Evolutionary conservation across 1,284 basidiomycete species (phyloP), one percentile per base, ranked within the genome.

Genomic region (Coniferiporia weirii): DNA sequence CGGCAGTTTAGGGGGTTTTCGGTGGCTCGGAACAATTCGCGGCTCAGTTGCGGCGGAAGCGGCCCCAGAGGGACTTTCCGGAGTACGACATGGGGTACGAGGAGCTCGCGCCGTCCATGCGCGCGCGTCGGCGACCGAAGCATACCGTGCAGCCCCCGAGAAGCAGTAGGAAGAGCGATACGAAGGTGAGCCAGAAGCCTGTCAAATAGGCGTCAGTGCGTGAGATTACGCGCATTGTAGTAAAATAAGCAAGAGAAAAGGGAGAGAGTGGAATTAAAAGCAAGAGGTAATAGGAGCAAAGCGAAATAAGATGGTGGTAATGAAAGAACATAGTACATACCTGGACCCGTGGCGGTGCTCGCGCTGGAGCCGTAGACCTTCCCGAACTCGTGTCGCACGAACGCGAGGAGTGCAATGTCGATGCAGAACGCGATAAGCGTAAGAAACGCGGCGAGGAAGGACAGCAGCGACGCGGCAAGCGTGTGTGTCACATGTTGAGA

Each of bases 141-240:
- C 82, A 87, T 34, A 88, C 83, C 1, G 83, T 84, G 75, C 79
- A 81, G 46, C 84, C 84, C 10, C 80, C 84, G 58, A 89, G 66
- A 49, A 82, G 71, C 19, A 86, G 79, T 1, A 89, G 76, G 61
- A 89, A 71, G 68, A 90, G 73, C 13, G 82, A 71, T n/a, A 77
- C 81, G 65, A 90, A 81, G 2, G 85, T 89, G 69, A 90, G 71
- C 88, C 88, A 91, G 71, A 90, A 87, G 8, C 79, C 87, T 86
- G 46, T 27, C 57, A 59, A 44, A 22, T n/a, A 3, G 27, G 32
- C n/a, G 19, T 34, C 19, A 56, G 27, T 5, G 22, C 4, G 15
- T 40, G 27, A 27, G 27, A 27, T 3, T 27, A 27, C 2, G 27
- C 27, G 27, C 27, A 27, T 3, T 27, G 27, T 27, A 5, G 27